Evolutionary conservation across 805 yeast species (phyloP), one percentile per base, ranked within the genome.

Genomic region (Ogataea pini): DNA sequence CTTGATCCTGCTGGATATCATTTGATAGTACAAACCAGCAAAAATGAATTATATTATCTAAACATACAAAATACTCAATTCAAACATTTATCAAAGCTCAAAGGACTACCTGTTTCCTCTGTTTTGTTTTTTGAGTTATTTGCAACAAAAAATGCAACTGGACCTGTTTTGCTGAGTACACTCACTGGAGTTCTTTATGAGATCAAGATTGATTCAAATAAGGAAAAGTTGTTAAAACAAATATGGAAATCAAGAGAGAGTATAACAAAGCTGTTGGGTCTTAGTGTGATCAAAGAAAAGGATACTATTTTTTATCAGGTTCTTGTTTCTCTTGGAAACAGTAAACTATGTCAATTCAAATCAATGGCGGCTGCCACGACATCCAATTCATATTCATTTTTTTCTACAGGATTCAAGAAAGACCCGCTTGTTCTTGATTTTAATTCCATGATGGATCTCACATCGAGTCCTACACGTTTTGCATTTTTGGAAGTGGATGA

Each of bases 1-100:
- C 63, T 76, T 38, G 86, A 81, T 58, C 74, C 77, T 0, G 59
- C 74, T 0, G 86, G 86, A 1, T 61, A 67, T 9, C 83, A 80
- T 55, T 59, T 82, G 29, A 67, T 83, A 9, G 71, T 79, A 1
- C 70, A 80, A 7, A 77, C 83, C 0, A 57, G 65, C 5, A 65
- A 63, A 25, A 66, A 71, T 31, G 82, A 79, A 44, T 75, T 75
- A 56, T 79, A 65, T 57, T 79, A 78, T 51, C 59, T 79, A 32
- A 73, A 77, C 56, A 58, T 62, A n/a, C 64, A 65, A 3, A 64
- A 78, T 9, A 60, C 64, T 2, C 70, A 68, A 14, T 72, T 75
- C 52, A 73, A 73, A 49, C 61, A 62, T 13, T 62, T 85, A 25
- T 52, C 72, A 7, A 76, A 79, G 47, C 61, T 83, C 48, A 77